Conservation (phyloP, 169 alveolate species). For the Plasmodium sp. region DNA sequence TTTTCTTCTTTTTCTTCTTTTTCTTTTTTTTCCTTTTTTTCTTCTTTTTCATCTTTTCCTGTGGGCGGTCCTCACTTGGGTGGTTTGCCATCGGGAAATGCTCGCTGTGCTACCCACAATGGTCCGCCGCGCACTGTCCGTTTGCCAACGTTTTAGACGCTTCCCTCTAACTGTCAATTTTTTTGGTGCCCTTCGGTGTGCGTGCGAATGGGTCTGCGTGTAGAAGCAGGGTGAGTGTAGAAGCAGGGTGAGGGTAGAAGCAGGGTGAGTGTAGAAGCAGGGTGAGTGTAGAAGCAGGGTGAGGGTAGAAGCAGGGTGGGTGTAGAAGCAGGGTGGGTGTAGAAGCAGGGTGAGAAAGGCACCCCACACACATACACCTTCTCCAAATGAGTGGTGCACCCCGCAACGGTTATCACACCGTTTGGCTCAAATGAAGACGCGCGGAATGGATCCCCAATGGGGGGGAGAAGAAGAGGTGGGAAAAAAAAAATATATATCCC, state of each 20-base stretch:
- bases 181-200: neutral
- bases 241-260: neutral
- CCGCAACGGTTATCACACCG: neutral
- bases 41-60: neutral
- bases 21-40: neutral
- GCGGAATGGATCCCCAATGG: neutral
- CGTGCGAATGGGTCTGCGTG: neutral
- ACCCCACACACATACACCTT: neutral
- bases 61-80: neutral
- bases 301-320: neutral
- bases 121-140: neutral
- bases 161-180: neutral
- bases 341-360: neutral
- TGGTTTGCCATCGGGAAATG: neutral
- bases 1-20: neutral
- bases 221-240: neutral
- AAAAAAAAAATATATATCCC: neutral
- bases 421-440: neutral
- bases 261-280: neutral
- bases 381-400: neutral
- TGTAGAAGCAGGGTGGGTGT: neutral
- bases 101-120: neutral
- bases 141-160: neutral
- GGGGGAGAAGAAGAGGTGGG: neutral
- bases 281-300: neutral